Evolutionary conservation across 805 yeast species (phyloP).

Genomic region (Lachancea quebecensis): DNA sequence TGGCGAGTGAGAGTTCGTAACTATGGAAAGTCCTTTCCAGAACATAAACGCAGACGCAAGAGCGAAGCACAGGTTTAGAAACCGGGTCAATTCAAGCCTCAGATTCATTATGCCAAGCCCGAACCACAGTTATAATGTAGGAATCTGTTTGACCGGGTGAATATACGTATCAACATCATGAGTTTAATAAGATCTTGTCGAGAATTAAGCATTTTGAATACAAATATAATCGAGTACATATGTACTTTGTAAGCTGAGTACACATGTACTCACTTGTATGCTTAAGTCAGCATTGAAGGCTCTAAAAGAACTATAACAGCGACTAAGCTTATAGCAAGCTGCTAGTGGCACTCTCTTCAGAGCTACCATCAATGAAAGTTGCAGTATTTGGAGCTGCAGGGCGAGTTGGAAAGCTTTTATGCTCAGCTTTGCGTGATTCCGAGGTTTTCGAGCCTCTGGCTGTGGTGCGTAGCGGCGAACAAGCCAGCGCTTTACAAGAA

Average conservation of each 20-base stretch:
- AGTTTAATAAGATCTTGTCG: no score
- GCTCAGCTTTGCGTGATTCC: constrained; percentile 30
- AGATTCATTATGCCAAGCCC: constrained; percentile 41
- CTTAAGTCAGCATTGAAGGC: no score
- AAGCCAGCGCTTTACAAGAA: constrained; percentile 34
- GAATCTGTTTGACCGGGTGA: neutral
- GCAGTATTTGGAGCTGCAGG: constrained; percentile 59
- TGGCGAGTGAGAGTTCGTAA: constrained; percentile 82
- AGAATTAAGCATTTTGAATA: neutral
- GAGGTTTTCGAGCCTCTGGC: constrained; percentile 36
- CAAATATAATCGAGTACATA: neutral
- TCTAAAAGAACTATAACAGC: no score
- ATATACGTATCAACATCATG: no score
- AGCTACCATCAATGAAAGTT: constrained; percentile 21
- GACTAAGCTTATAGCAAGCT: neutral
- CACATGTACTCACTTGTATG: no score
- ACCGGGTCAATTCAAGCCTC: constrained; percentile 55
- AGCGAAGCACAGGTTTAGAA: constrained; percentile 68
- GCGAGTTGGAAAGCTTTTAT: constrained; percentile 44
- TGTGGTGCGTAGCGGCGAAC: constrained; percentile 41
- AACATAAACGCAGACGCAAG: constrained; percentile 84
- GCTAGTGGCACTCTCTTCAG: neutral
- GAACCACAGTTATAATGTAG: neutral
- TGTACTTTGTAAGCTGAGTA: neutral
- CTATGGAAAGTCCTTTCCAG: constrained; percentile 76